A percentile compares a stretch with the other conserved stretches of the same genome.
phyloP scores from a whole-genome alignment of 1,284 basidiomycete genomes.

The Phellopilus nigrolimitatus region DNA sequence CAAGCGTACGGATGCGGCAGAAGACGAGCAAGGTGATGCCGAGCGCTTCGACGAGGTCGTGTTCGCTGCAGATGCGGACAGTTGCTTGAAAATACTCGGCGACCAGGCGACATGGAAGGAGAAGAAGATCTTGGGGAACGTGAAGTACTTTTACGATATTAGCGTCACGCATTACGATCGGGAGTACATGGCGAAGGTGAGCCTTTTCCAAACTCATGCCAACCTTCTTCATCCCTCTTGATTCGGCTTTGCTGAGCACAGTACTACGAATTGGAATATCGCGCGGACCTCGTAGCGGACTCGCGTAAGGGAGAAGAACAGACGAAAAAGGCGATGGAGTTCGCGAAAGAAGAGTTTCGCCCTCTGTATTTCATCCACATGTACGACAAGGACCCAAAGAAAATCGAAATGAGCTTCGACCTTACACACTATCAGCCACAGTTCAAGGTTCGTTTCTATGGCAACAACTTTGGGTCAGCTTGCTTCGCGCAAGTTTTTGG shows the following conservation, averaged over 20 bases:
- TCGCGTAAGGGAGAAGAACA: constrained; percentile 33
- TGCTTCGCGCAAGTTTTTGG: no score
- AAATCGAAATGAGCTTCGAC: constrained; percentile 63
- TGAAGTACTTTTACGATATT: constrained; percentile 53
- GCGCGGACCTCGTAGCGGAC: constrained; percentile 34
- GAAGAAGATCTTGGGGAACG: constrained; percentile 51
- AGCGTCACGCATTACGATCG: constrained; percentile 55
- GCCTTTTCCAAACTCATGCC: constrained; percentile 4
- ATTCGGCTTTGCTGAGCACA: constrained; percentile 21
- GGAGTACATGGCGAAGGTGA: constrained; percentile 50
- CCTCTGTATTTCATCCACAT: constrained; percentile 56
- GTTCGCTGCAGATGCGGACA: constrained; percentile 55
- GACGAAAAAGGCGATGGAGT: constrained; percentile 38
- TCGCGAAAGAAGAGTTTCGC: constrained; percentile 45
- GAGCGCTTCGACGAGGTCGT: constrained; percentile 63
- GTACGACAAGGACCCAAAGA: constrained; percentile 47
- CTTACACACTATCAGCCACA: constrained; percentile 55
- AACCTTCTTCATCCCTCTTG: not conserved
- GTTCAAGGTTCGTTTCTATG: constrained; percentile 32
- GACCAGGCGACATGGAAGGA: constrained; percentile 54
- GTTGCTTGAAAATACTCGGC: constrained; percentile 50
- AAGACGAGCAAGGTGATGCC: constrained; percentile 29
- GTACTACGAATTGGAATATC: constrained; percentile 45
- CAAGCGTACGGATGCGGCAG: constrained; percentile 24
- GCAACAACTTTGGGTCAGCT: constrained; percentile 24